These are phyloP conservation scores for Candida suzukii DNA, from an alignment of 805 yeast genomes.

Conservation along the genomic window DNA sequence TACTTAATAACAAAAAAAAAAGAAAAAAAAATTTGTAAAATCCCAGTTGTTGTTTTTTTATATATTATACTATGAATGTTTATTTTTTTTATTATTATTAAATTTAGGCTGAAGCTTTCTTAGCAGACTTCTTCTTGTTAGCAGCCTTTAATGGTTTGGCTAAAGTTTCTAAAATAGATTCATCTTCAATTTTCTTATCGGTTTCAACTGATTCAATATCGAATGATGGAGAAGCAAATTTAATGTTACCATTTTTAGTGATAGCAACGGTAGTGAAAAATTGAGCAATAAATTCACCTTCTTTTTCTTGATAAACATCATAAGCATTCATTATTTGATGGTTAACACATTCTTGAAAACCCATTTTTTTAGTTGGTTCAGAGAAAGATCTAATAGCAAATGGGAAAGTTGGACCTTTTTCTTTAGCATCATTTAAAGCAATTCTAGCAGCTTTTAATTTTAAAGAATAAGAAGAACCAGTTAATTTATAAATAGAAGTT, in stretches of 20 bases:
- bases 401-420: slow-evolving; percentile 62
- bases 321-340: slow-evolving; percentile 63
- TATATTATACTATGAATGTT: too few species aligned
- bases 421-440: slow-evolving; percentile 60
- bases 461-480: slow-evolving; percentile 60
- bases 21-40: too few species aligned
- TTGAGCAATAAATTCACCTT: slow-evolving; percentile 61
- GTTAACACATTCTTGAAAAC: slow-evolving; percentile 63
- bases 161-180: slow-evolving; percentile 38
- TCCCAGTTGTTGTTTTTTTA: too few species aligned
- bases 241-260: slow-evolving; percentile 65
- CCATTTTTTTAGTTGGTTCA: slow-evolving; percentile 67
- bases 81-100: too few species aligned
- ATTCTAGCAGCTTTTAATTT: slow-evolving; percentile 66
- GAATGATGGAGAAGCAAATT: slow-evolving; percentile 51
- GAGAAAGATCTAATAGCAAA: slow-evolving; percentile 57
- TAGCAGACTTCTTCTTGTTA: slow-evolving; percentile 39
- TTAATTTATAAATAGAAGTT: slow-evolving; percentile 67
- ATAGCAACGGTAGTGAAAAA: slow-evolving; percentile 69
- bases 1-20: too few species aligned
- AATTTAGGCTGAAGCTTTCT: slow-evolving; percentile 18
- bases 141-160: slow-evolving; percentile 44
- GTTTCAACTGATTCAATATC: slow-evolving; percentile 41
- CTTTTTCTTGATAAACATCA: slow-evolving; percentile 62
- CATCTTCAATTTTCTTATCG: slow-evolving; percentile 49